Conservation (phyloP, 2,329 filamentous ascomycete genomes). For the Pochonia chlamydosporia region DNA sequence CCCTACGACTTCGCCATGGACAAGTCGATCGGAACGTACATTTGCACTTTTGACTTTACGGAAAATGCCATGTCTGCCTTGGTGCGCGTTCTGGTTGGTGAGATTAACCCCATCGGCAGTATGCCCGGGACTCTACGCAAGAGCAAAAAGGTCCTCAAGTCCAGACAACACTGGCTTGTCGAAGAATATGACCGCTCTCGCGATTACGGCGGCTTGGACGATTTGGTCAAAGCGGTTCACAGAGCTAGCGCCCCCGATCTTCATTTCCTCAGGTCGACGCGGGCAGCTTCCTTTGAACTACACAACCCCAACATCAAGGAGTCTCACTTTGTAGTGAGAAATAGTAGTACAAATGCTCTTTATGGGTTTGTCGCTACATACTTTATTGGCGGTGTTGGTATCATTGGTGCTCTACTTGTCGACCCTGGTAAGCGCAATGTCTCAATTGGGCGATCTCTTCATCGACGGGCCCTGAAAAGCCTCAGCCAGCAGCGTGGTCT, state of each 20-base stretch:
- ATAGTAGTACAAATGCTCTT: conserved; percentile 83
- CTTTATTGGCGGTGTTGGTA: conserved; percentile 64
- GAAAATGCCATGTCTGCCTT: conserved; percentile 83
- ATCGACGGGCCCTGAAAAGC: conserved; percentile 75
- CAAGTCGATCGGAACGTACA: conserved; percentile 80
- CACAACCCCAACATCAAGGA: conserved; percentile 67
- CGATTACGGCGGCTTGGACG: conserved; percentile 67
- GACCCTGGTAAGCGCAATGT: conserved; percentile 81
- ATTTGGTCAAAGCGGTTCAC: conserved; percentile 65
- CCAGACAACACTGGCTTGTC: conserved; percentile 92
- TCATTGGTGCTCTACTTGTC: conserved; percentile 83
- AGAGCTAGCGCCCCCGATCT: conserved; percentile 61
- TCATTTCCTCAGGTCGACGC: conserved; percentile 63
- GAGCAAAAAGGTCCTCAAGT: conserved; percentile 80
- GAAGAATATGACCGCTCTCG: conserved; percentile 79
- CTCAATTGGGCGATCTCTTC: conserved; percentile 84
- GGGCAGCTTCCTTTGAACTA: conserved; percentile 70
- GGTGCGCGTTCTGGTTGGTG: conserved; percentile 78
- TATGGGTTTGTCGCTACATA: conserved; percentile 94
- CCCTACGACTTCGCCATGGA: conserved; percentile 97
- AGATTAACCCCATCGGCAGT: conserved; percentile 54
- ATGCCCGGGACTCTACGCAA: conserved; percentile 73
- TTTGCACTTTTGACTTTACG: conserved; percentile 95
- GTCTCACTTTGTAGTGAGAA: conserved; percentile 85
- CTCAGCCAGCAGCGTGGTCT: conserved; percentile 65